Base-by-base conservation (phyloP, 148 eudicot species). In the Amaranthus hypochondriacus region DNA sequence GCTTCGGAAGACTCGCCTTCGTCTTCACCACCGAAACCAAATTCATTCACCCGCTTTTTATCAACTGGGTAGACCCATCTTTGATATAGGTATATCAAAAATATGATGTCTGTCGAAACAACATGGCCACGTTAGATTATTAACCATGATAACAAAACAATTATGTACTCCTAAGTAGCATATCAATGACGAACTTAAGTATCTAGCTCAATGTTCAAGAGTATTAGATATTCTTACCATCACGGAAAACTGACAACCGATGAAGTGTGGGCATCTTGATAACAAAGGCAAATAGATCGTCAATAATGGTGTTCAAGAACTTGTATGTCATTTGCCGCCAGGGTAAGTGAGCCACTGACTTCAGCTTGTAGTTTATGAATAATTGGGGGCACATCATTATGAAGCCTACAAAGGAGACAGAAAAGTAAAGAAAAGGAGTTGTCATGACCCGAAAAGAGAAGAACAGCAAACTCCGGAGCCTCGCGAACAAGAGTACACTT, bases 321-420 rank as follows among this genome's bases (percentile, higher is more conserved):
- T 95, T 95, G 93, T 95, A 95, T 12, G 98, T 95, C 98, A 95
- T 95, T 76, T 95, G 98, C 81, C 98, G 90, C 98, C 98, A 95
- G 11, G 98, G 98, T 72, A 95, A 69, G 80, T 95, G 98, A 64
- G 98, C 98, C 79, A 95, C 98, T 5, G 98, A 95, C 81, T 95
- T 81, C 77, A 95, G 79, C 86, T 95, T 95, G 76, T 90, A 95
- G 86, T 95, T 95, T 80, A 95, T 95, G 81, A 95, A 95, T 77
- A 95, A 76, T 77, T 95, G 98, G 60, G 98, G 98, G 84, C 98
- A 95, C 98, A 95, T 95, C 98, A 95, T 89, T 50, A 89, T 88
- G 74, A 95, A 95, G 69, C 98, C 98, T 95, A 83, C 77, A 84
- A 75, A 73, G 48, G 53, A 56, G 60, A 65, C 39, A 68, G 11